phyloP scores from a whole-genome alignment of 2,329 filamentous ascomycete species.

The Talaromyces sp. region DNA sequence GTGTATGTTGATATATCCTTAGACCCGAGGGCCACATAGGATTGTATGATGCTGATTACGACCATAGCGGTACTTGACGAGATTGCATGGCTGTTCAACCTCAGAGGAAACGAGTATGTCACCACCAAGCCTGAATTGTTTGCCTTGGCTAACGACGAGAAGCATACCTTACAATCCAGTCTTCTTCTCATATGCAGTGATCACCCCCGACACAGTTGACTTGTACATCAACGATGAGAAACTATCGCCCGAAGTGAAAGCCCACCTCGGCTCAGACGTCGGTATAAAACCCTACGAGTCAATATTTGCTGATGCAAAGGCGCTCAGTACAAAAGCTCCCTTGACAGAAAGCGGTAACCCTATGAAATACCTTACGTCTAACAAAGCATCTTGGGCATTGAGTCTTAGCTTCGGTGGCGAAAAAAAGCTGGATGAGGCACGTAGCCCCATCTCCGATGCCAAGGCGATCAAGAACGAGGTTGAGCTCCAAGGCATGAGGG shows the following conservation, averaged over 20 bases:
- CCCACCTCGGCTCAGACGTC: slow-evolving; percentile 67
- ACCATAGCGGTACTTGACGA: slow-evolving; percentile 77
- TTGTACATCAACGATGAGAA: slow-evolving; percentile 83
- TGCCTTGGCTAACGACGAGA: slow-evolving; percentile 13
- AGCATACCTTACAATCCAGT: slow-evolving; percentile 95
- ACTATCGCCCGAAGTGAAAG: slow-evolving; percentile 63
- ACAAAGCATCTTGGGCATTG: slow-evolving; percentile 87
- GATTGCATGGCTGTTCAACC: slow-evolving; percentile 97
- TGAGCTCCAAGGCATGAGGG: slow-evolving; percentile 87
- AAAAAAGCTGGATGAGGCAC: slow-evolving; percentile 74
- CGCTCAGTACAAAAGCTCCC: slow-evolving; percentile 50
- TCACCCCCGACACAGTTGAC: slow-evolving; percentile 71
- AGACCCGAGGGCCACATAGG: too few relatives aligned
- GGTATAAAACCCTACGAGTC: slow-evolving; percentile 74
- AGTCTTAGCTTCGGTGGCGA: slow-evolving; percentile 82
- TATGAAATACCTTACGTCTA: slow-evolving; percentile 77
- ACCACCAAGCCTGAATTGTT: background rate
- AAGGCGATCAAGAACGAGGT: slow-evolving; percentile 93
- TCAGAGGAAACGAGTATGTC: slow-evolving; percentile 75
- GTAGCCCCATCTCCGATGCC: slow-evolving; percentile 82
- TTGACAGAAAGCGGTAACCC: slow-evolving; percentile 38
- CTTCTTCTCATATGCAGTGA: slow-evolving; percentile 91
- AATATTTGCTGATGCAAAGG: slow-evolving; percentile 74
- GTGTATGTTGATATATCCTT: slow-evolving; percentile 42
- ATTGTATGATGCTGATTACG: slow-evolving; percentile 2